A percentile compares a stretch with the other conserved stretches of the same genome.
These are phyloP conservation scores for Achaetomium macrosporum DNA, from an alignment of 2,329 filamentous ascomycete species.

Conservation along the genomic window DNA sequence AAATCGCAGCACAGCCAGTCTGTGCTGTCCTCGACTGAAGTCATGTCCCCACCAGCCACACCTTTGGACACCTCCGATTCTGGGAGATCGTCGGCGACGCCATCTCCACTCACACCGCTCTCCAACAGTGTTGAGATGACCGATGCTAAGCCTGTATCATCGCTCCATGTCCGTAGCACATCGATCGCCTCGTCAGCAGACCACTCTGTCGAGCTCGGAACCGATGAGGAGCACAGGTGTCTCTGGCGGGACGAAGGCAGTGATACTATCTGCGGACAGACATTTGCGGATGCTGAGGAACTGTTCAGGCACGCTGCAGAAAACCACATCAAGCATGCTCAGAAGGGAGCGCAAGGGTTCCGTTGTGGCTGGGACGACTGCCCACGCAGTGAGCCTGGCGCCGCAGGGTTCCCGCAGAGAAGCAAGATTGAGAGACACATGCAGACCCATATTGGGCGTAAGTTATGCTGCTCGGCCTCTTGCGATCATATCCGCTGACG, in stretches of 20 bases:
- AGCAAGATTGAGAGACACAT: slow-evolving; percentile 61
- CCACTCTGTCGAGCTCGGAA: slow-evolving; percentile 7
- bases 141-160: slow-evolving; percentile 12
- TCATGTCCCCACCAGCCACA: slow-evolving; percentile 20
- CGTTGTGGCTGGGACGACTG: slow-evolving; percentile 54
- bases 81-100: slow-evolving; percentile 19
- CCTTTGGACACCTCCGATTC: slow-evolving; percentile 24
- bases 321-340: slow-evolving; percentile 42
- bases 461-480: slow-evolving; percentile 27
- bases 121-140: slow-evolving; percentile 21
- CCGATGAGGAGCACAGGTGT: slow-evolving; percentile 26
- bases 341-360: slow-evolving; percentile 42
- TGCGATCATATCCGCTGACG: not conserved
- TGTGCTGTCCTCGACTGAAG: slow-evolving; percentile 14
- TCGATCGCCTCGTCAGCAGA: slow-evolving; percentile 17
- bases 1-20: not conserved
- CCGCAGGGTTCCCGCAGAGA: slow-evolving; percentile 50
- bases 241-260: slow-evolving; percentile 27
- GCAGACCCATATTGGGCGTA: slow-evolving; percentile 60
- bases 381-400: slow-evolving; percentile 38
- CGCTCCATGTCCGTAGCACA: slow-evolving; percentile 14
- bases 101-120: slow-evolving; percentile 24
- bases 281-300: slow-evolving; percentile 40
- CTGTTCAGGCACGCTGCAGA: slow-evolving; percentile 52
- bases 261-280: slow-evolving; percentile 24